Evolutionary conservation across 768 basidiomycete genomes (phyloP).

Genomic region (Calocybe cyanea): DNA sequence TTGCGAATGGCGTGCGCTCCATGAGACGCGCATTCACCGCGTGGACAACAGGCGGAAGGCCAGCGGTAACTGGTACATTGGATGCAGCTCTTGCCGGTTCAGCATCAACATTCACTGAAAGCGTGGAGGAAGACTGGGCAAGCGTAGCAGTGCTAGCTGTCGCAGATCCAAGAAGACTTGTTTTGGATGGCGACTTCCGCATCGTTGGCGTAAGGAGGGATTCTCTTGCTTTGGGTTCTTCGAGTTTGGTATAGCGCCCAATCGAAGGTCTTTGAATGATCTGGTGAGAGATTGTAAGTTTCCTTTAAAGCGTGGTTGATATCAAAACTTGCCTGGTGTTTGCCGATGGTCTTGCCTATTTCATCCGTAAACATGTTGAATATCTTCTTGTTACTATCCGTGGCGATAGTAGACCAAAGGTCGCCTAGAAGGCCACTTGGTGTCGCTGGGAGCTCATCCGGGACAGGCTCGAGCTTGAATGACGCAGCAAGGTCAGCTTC

Average conservation of each 20-base stretch:
- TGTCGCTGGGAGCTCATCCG: conserved; percentile 60
- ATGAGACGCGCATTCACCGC: conserved; percentile 80
- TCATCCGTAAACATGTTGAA: conserved; percentile 93
- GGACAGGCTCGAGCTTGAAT: conserved; percentile 73
- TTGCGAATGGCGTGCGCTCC: conserved; percentile 94
- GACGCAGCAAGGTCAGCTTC: conserved; percentile 87
- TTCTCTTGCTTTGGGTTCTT: conserved; percentile 88
- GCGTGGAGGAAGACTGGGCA: conserved; percentile 39
- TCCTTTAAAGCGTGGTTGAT: neutral
- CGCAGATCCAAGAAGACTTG: conserved; percentile 37
- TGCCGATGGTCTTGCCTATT: conserved; percentile 91
- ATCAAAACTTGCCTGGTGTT: conserved; percentile 65
- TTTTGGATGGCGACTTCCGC: conserved; percentile 54
- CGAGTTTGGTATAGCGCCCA: conserved; percentile 75
- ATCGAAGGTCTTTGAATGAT: conserved; percentile 79
- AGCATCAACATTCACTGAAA: conserved; percentile 46
- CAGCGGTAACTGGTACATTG: conserved; percentile 32
- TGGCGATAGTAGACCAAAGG: conserved; percentile 85
- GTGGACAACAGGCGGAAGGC: conserved; percentile 61
- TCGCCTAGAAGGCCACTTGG: conserved; percentile 72
- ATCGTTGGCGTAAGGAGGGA: conserved; percentile 73
- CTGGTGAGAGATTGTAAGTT: conserved; percentile 24
- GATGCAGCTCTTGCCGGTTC: conserved; percentile 23
- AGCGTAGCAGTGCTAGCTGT: conserved; percentile 26
- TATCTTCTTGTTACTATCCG: conserved; percentile 89